A percentile compares a stretch with the other conserved stretches of the same genome.
phyloP scores from a whole-genome alignment of 129 eudicot species.

The Centrapalus pauciflorus region DNA sequence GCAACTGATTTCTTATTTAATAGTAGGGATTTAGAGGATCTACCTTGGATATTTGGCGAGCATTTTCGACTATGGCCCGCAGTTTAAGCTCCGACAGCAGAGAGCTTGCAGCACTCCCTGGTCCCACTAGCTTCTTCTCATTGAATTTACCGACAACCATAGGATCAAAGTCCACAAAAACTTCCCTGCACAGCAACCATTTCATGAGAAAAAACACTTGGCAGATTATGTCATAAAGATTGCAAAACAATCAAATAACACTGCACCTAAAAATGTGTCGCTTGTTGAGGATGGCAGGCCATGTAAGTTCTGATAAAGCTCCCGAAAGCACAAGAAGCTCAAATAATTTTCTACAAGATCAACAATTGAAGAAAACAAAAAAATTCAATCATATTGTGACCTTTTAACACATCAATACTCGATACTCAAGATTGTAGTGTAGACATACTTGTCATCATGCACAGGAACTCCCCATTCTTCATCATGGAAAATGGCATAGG shows the following conservation, averaged over 20 bases:
- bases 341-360: conserved; percentile 37
- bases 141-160: conserved; percentile 30
- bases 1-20: neutral
- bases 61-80: conserved; percentile 52
- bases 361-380: conserved; percentile 9
- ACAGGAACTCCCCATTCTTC: conserved; percentile 84
- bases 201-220: conserved; percentile 1
- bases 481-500: conserved; percentile 50
- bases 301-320: conserved; percentile 54
- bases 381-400: neutral
- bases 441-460: conserved; percentile 65
- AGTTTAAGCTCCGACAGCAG: conserved; percentile 48
- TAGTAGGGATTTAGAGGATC: conserved; percentile 13
- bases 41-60: conserved; percentile 60
- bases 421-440: conserved; percentile 9
- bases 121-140: conserved; percentile 42
- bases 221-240: conserved; percentile 13
- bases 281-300: conserved; percentile 54
- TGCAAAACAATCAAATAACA: neutral
- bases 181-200: conserved; percentile 34
- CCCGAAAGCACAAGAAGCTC: conserved; percentile 61
- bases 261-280: conserved; percentile 47
- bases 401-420: neutral
- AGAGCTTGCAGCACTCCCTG: conserved; percentile 44
- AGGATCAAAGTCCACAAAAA: conserved; percentile 50